Evolutionary conservation across 805 yeast genomes (phyloP).

Genomic region (Pichia cephalocereana): DNA sequence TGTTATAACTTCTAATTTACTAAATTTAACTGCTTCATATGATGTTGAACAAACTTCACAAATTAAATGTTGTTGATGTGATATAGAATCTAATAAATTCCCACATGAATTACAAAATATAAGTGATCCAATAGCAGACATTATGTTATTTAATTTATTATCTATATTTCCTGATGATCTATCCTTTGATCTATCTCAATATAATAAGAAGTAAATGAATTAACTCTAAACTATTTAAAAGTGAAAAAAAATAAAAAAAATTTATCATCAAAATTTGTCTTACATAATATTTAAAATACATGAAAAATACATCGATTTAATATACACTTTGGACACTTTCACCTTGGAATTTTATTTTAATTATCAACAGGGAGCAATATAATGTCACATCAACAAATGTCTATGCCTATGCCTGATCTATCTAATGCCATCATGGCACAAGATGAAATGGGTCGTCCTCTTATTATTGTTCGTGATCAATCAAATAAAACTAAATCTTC

Average conservation of each 20-base stretch:
- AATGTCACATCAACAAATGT: conserved; percentile 14
- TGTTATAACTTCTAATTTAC: conserved; percentile 78
- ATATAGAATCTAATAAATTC: conserved; percentile 66
- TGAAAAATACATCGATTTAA: no score
- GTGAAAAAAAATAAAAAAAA: no score
- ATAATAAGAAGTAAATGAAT: no score
- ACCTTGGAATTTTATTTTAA: no score
- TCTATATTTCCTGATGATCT: no score
- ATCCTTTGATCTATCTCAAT: no score
- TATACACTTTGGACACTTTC: no score
- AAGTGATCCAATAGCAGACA: conserved; percentile 94
- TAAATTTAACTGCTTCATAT: conserved; percentile 43
- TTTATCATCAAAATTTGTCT: no score
- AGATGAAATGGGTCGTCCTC: conserved; percentile 98
- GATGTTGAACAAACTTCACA: conserved; percentile 31
- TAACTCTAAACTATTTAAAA: no score
- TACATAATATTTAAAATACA: no score
- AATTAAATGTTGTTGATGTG: conserved; percentile 25
- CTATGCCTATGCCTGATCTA: conserved; percentile 70
- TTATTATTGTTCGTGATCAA: conserved; percentile 87
- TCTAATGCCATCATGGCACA: conserved; percentile 98
- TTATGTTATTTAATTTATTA: conserved; percentile 17
- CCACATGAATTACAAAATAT: conserved; percentile 95
- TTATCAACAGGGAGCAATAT: neutral
- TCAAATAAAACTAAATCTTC: conserved; percentile 46